These are phyloP conservation scores for Nidula microcarpa DNA, from an alignment of 768 basidiomycete genomes.

Conservation along the genomic window DNA sequence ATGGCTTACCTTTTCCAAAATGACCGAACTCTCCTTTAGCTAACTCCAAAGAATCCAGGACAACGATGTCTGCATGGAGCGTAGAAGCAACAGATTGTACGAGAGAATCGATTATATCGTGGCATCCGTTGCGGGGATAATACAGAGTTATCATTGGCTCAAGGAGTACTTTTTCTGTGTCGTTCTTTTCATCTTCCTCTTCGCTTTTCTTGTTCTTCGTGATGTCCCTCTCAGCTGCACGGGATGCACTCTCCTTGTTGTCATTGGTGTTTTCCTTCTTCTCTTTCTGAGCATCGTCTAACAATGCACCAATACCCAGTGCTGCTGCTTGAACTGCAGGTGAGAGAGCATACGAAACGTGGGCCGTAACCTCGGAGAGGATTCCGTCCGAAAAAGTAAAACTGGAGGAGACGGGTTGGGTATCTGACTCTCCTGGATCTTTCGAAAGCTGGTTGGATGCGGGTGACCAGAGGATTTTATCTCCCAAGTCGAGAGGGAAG, in stretches of 20 bases:
- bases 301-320: too few species aligned
- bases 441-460: too few species aligned
- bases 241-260: too few species aligned
- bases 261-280: too few species aligned
- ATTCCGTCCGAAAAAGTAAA: neutral
- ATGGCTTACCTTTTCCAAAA: neutral
- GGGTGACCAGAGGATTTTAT: too few species aligned
- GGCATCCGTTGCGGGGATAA: conserved; percentile 3
- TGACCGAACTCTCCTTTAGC: conserved; percentile 4
- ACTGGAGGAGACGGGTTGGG: too few species aligned
- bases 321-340: neutral
- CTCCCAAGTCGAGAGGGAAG: too few species aligned
- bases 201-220: neutral
- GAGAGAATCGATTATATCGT: conserved; percentile 6
- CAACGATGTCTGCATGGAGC: conserved; percentile 8
- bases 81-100: conserved; percentile 4
- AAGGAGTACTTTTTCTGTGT: neutral
- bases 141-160: neutral
- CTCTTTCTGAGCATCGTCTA: too few species aligned
- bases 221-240: neutral
- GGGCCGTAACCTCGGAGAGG: neutral
- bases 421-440: too few species aligned
- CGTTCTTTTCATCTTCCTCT: neutral
- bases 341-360: neutral
- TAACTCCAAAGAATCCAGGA: conserved; percentile 12